A percentile compares a stretch with the other conserved stretches of the same genome.
phyloP scores from a whole-genome alignment of 345 rosid species.

The Capsella bursapastoris region DNA sequence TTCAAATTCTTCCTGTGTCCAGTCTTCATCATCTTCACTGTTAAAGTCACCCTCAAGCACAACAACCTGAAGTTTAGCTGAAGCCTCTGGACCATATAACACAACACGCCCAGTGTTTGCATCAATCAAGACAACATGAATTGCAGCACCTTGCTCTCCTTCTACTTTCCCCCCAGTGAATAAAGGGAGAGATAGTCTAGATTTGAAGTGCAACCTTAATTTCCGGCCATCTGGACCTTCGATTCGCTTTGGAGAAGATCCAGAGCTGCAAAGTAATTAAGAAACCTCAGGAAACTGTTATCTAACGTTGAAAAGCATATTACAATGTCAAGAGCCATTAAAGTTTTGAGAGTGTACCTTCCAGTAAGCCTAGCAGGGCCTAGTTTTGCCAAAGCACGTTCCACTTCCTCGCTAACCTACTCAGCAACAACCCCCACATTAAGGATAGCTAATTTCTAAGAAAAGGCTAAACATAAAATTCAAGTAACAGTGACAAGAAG shows the following conservation, averaged over 20 bases:
- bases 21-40: constrained; percentile 88
- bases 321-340: constrained; percentile 5
- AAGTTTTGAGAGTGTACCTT: constrained; percentile 49
- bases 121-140: constrained; percentile 80
- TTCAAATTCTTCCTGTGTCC: constrained; percentile 94
- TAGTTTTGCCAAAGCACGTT: constrained; percentile 95
- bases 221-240: constrained; percentile 91
- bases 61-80: constrained; percentile 76
- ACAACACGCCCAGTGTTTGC: constrained; percentile 71
- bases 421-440: constrained; percentile 34
- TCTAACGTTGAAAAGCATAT: background rate
- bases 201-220: constrained; percentile 75
- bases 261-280: constrained; percentile 42
- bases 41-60: constrained; percentile 97
- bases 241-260: constrained; percentile 85
- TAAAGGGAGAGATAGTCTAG: constrained; percentile 95
- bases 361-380: constrained; percentile 92
- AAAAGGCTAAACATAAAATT: background rate
- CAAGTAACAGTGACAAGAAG: background rate
- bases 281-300: constrained; percentile 6
- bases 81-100: constrained; percentile 83
- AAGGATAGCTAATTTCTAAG: background rate
- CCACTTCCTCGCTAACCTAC: constrained; percentile 99
- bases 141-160: constrained; percentile 98
- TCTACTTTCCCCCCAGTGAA: constrained; percentile 98